Base-by-base conservation (phyloP, 192 early-diverging fungal species). In the Powellomyces hirtus region DNA sequence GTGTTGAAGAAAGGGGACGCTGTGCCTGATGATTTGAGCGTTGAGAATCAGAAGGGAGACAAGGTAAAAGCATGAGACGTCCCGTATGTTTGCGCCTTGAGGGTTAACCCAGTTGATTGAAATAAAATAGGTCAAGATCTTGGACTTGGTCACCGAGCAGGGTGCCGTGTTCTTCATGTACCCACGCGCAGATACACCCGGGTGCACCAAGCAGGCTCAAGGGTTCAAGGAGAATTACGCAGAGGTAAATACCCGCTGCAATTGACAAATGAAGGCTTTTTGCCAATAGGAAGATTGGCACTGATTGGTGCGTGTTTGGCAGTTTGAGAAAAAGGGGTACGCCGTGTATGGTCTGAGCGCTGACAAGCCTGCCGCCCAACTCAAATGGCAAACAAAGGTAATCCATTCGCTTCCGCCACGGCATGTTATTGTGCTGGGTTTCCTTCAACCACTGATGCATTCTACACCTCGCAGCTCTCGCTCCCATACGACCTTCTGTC, bases 131-230 rank as follows among this genome's bases (percentile, higher is more conserved):
- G 16, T 38, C 34, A 60, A 60, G 29, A 20, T 60, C 13, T 8
- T 60, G 4, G 59, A 60, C 38, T 37, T 60, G 18, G 59, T 60
- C 5, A 35, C 36, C 36, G 37, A 38, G 18, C 36, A 36, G 20
- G 59, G 59, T 27, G 59, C 59, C 20, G 59, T 60, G 4, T 66
- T 66, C 35, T 66, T 66, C 34, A 56, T 66, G 33, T 66, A 66
- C 38, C 64, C 64, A 2, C 31, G 40, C 22, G 64, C 64, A 18
- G 29, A 66, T 37, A 66, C 64, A 2, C 64, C 64, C 35, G 64
- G 64, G 14, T 66, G 64, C 53, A 66, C 64, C 26, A 66, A 66
- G n/a, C 64, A 66, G 36, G 64, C 64, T 2, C 53, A 35, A 20
- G 64, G 64, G 4, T 66, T 66, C 53, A 46, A 35, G 44, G 64